Evolutionary conservation across 1,284 basidiomycete species (phyloP).

Genomic region (Microbotryum violaceum): DNA sequence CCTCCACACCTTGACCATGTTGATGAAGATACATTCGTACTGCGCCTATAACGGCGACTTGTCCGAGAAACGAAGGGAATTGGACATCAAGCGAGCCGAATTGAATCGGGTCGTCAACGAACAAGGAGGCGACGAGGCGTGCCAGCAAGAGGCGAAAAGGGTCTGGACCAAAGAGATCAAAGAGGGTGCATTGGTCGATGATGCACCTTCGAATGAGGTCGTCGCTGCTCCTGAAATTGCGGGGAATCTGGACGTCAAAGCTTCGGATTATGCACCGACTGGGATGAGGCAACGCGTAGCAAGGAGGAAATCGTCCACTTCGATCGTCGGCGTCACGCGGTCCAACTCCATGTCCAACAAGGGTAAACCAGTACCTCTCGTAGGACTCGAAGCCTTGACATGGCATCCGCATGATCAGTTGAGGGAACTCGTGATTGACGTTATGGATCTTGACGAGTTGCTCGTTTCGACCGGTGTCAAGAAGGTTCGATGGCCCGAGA

Average conservation of each 20-base stretch:
- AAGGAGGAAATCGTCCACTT: neutral
- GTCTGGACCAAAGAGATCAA: neutral
- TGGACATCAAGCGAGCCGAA: conserved; percentile 45
- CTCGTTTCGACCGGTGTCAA: conserved; percentile 58
- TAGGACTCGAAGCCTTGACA: conserved; percentile 47
- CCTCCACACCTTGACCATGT: conserved; percentile 78
- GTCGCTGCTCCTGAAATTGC: too few species aligned
- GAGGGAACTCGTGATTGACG: conserved; percentile 63
- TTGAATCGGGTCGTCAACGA: conserved; percentile 50
- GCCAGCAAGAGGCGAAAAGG: neutral
- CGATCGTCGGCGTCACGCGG: neutral
- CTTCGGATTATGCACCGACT: neutral
- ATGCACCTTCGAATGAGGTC: too few species aligned
- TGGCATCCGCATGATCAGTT: conserved; percentile 66
- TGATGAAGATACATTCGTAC: conserved; percentile 98
- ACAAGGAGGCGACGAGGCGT: conserved; percentile 50
- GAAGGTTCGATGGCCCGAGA: conserved; percentile 70
- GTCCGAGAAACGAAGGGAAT: conserved; percentile 35
- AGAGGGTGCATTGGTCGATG: neutral
- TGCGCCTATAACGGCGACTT: conserved; percentile 81
- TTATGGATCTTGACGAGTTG: conserved; percentile 68
- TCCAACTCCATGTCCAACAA: conserved; percentile 1
- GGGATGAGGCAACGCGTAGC: neutral
- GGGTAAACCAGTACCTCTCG: neutral
- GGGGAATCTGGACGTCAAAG: neutral